Evolutionary conservation across 2,329 filamentous ascomycete genomes (phyloP), one percentile per base, ranked within the genome.

Genomic region (Neodidymelliopsis sp.): DNA sequence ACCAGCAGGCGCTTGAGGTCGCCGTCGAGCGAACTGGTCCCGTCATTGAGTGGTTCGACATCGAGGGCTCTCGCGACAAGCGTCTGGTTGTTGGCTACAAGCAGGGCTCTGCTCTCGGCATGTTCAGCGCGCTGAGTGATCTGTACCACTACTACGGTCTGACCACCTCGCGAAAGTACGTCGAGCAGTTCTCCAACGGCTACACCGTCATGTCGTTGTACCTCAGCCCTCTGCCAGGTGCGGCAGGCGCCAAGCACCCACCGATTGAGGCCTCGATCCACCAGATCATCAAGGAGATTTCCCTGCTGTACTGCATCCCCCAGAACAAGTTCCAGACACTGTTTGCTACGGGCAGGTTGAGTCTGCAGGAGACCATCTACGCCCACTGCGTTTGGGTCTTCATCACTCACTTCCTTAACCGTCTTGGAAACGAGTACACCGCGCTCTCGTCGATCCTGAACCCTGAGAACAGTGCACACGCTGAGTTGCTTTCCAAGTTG

Each of bases 121-220:
- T 99, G 66, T 99, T 99, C 82, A 96, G 92, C 63, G 91, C 94
- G 20, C 78, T 99, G 63, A 96, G 90, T 58, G 92, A 97, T 73
- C 81, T 99, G 24, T 99, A 99, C 79, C 94, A 99, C 78, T 97
- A 97, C 83, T 99, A 99, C 70, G 93, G 94, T 31, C 84, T 97
- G 54, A 99, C 94, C 2, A 96, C 90, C 67, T 94, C 94, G 20
- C 84, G 94, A 63, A 99, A 99, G 79, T 99, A 99, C 69, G 89
- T 99, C 38, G 77, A 99, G 77, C 94, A 97, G 77, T 99, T 99
- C 81, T 94, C 92, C 68, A 99, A 99, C 74, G 94, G 94, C 54
- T 95, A 97, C 72, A 96, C 91, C 11, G 89, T 97, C 74, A 96
- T 97, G 82, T 97, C 91, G 62, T 84, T 97, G 56, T 99, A 99